Base-by-base conservation (phyloP, 768 basidiomycete genomes). In the Tephrocybe rancida region DNA sequence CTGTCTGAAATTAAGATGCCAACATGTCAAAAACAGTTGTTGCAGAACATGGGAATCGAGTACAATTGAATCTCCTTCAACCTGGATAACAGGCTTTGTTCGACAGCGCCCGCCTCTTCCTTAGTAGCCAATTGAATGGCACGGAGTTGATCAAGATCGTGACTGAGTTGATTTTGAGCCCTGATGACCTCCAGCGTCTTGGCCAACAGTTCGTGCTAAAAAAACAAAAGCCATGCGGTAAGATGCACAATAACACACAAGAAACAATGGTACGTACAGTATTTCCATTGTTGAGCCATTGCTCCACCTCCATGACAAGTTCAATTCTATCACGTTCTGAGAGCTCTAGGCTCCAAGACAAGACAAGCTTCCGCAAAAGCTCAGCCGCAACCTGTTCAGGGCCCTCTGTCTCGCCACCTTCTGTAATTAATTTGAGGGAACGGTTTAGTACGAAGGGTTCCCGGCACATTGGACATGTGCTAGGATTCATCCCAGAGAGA, bases 401-500 rank as follows among this genome's bases (percentile, higher is more conserved):
- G 10, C 18, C 16, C 24, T n/a, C 14, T n/a, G 44, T 30, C 19
- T 30, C 35, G 10, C 21, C 10, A 4, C 38, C 48, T 29, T 52
- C 54, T 3, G 49, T 47, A 18, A 60, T 52, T 9, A 60, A 26
- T n/a, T 57, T 57, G 14, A 57, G 44, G 21, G 37, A 29, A 29
- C 44, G 45, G 11, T 45, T 27, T 5, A 27, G 44, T 19, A 42
- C 16, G 25, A 52, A 60, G 6, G 41, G 21, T 48, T 44, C 52
- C n/a, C 59, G 44, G 39, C 59, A 60, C 44, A 60, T 50, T 10
- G 59, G 56, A 21, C 59, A 60, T 42, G 22, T 50, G 27, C 32
- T 47, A 5, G 52, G 49, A 25, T 51, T 29, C 44, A 57, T 43
- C 19, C 51, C 48, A 25, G 18, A 16, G 9, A 61, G 48, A 42